These are phyloP conservation scores for Entomortierella beljakovae DNA, from an alignment of 192 early-diverging fungal genomes.

Conservation along the genomic window DNA sequence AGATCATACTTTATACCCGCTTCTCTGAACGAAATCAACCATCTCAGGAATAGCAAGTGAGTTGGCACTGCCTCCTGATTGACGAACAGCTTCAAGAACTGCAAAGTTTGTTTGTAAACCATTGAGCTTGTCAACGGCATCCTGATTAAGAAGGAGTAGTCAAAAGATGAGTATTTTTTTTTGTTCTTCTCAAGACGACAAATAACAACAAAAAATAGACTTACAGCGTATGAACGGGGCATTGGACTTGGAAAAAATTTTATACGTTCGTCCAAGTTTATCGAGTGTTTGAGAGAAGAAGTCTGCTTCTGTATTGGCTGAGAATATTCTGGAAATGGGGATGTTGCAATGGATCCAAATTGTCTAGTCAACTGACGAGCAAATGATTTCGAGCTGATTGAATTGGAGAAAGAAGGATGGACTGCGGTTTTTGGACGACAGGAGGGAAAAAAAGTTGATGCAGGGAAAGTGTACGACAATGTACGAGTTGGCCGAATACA, in stretches of 20 bases:
- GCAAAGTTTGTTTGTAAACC: conserved; percentile 88
- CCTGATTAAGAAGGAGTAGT: conserved; percentile 55
- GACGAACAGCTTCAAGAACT: conserved; percentile 75
- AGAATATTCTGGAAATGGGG: not conserved
- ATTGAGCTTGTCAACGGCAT: conserved; percentile 85
- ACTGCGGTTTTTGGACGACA: not conserved
- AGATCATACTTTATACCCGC: conserved; percentile 78
- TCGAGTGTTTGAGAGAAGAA: not conserved
- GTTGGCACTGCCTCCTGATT: conserved; percentile 72
- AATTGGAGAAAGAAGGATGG: not conserved
- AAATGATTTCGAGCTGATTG: not conserved
- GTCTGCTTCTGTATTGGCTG: conserved; percentile 4
- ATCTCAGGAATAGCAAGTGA: conserved; percentile 74
- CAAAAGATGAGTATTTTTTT: not conserved
- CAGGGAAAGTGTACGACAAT: not conserved
- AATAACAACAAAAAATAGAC: conserved; percentile 1
- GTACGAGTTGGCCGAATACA: not conserved
- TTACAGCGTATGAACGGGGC: conserved; percentile 53
- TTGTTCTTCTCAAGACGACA: not conserved
- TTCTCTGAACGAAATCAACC: conserved; percentile 68
- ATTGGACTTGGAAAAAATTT: conserved; percentile 42
- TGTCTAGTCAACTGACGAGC: conserved; percentile 11
- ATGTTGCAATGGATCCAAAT: conserved; percentile 7
- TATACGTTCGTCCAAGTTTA: conserved; percentile 21
- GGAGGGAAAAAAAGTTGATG: conserved; percentile 7